Percentiles rank a stretch among this genome's conserved stretches.
phyloP scores from a whole-genome alignment of 106 monocot species.

The Agapanthus africanus region DNA sequence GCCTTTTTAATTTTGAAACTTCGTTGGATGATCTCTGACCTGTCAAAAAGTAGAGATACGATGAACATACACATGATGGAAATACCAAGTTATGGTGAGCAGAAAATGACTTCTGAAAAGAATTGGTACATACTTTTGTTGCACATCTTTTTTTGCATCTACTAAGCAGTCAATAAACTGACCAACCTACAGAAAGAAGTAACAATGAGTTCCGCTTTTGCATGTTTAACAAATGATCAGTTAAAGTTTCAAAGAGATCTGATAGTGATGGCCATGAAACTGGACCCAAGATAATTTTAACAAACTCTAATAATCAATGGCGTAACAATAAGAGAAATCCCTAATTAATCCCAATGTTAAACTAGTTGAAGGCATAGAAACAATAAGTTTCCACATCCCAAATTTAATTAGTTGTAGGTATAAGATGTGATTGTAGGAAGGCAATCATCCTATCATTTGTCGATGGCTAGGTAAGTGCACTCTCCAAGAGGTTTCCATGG shows the following conservation, averaged over 20 bases:
- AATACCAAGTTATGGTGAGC: conserved; percentile 1
- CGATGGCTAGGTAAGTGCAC: too few species aligned
- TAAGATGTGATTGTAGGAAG: too few species aligned
- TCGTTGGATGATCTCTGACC: conserved; percentile 50
- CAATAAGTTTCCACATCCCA: too few species aligned
- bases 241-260: background rate
- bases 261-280: background rate
- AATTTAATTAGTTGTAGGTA: too few species aligned
- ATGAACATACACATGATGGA: background rate
- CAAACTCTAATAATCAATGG: too few species aligned
- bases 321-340: too few species aligned
- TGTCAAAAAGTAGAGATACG: conserved; percentile 3
- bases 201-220: conserved; percentile 4
- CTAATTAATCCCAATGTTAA: too few species aligned
- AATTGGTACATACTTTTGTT: conserved; percentile 52
- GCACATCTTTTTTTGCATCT: conserved; percentile 74
- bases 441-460: too few species aligned
- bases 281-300: too few species aligned
- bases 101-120: background rate
- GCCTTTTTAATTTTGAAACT: conserved; percentile 82
- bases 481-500: too few species aligned
- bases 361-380: too few species aligned
- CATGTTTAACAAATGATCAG: background rate
- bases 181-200: conserved; percentile 44
- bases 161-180: conserved; percentile 68